Evolutionary conservation across 805 yeast genomes (phyloP).

Genomic region (Martiniozyma abietophila): DNA sequence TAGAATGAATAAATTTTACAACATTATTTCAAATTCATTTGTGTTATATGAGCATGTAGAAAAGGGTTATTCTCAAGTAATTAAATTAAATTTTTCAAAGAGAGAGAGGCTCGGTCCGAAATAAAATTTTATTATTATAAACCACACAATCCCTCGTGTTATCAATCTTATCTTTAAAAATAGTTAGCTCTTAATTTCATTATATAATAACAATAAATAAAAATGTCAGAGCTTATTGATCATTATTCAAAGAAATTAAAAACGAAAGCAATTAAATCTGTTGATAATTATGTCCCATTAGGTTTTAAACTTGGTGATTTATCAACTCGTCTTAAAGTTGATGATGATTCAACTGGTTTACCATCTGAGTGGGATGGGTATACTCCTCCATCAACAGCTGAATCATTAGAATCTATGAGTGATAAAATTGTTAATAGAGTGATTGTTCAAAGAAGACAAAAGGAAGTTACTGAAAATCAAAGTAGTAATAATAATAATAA

Average conservation of each 20-base stretch:
- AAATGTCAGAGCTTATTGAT: no score
- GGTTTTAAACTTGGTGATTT: constrained; percentile 14
- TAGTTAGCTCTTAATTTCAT: no score
- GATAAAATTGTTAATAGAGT: constrained; percentile 5
- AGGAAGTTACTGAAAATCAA: constrained; percentile 1
- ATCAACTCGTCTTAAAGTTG: constrained; percentile 4
- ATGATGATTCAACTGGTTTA: not conserved
- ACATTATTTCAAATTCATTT: no score
- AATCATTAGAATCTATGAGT: not conserved
- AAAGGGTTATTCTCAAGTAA: no score
- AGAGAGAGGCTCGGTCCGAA: no score
- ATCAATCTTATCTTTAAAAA: no score
- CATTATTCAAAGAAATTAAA: constrained; percentile 7
- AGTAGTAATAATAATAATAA: not conserved
- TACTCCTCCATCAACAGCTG: constrained; percentile 5
- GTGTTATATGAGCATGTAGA: no score
- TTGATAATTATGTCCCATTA: constrained; percentile 11
- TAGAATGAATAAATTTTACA: no score
- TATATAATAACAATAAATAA: no score
- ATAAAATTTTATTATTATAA: no score
- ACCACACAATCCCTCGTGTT: no score
- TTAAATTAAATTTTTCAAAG: no score
- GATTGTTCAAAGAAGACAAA: constrained; percentile 6
- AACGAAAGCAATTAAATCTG: constrained; percentile 7
- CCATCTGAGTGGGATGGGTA: constrained; percentile 3